Evolutionary conservation across 352 stramenopile species (phyloP).

Genomic region (Aphanomyces euteiches): DNA sequence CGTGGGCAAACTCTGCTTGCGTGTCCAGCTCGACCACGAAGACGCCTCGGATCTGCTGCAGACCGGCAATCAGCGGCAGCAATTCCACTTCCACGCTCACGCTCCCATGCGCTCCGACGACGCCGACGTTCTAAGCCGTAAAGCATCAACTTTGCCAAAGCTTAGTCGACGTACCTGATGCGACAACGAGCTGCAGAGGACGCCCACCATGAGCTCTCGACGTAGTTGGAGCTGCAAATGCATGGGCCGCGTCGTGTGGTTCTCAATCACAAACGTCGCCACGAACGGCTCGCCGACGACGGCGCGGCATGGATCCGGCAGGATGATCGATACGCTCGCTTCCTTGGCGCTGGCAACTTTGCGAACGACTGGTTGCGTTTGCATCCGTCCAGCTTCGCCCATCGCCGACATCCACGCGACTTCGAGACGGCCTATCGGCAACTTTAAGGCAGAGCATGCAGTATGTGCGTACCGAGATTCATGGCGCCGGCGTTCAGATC

Average conservation of each 20-base stretch:
- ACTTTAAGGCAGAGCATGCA: neutral
- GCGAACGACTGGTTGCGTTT: slow-evolving; percentile 72
- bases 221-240: slow-evolving; percentile 77
- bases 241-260: slow-evolving; percentile 57
- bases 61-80: slow-evolving; percentile 55
- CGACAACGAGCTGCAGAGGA: slow-evolving; percentile 67
- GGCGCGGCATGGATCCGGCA: slow-evolving; percentile 41
- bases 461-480: slow-evolving; percentile 16
- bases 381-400: slow-evolving; percentile 71
- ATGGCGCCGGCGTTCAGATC: slow-evolving; percentile 21
- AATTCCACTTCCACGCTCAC: slow-evolving; percentile 57
- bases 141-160: neutral
- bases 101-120: slow-evolving; percentile 47
- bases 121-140: slow-evolving; percentile 51
- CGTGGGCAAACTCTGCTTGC: slow-evolving; percentile 54
- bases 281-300: slow-evolving; percentile 53
- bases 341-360: slow-evolving; percentile 39
- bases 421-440: slow-evolving; percentile 54
- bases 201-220: slow-evolving; percentile 59
- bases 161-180: slow-evolving; percentile 50
- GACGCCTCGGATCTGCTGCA: slow-evolving; percentile 57
- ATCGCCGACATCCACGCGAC: slow-evolving; percentile 80
- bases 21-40: slow-evolving; percentile 68
- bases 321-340: slow-evolving; percentile 12
- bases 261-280: slow-evolving; percentile 49